Evolutionary conservation across 1,284 basidiomycete genomes (phyloP), one percentile per base, ranked within the genome.

Genomic region (Trametes hirsuta): DNA sequence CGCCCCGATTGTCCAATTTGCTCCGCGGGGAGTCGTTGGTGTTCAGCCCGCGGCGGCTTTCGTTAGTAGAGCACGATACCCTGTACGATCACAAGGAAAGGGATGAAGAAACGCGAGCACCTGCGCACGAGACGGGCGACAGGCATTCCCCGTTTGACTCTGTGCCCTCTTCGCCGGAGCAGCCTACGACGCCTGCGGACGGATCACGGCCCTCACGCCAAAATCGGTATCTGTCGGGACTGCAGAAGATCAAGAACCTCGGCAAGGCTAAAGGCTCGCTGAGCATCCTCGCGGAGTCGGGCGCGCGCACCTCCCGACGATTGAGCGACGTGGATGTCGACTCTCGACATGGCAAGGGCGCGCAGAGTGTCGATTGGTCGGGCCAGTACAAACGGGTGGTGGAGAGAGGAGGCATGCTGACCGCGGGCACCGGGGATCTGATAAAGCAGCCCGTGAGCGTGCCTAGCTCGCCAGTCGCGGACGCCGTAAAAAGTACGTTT

Each of bases 181-280:
- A 45, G 37, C n/a, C 47, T 4, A 39, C 39, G 40, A 42, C 40
- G 15, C 25, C 59, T 12, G 47, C 46, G n/a, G 61, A 62, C 55
- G 58, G 47, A 47, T 54, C 59, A 47, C 61, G 62, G 21, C 40
- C 59, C 25, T 15, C 55, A 30, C 61, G 64, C 34, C 64, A 66
- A 48, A 55, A 58, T 21, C 72, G 69, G 36, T 67, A 66, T 41
- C 59, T 70, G 55, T 64, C 68, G 8, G 67, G 69, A 25, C 65
- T 76, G 54, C 69, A 72, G 61, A 76, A 72, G 67, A 73, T 76
- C 30, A 76, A 70, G 54, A 70, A 75, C 21, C 66, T 78, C 1
- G 76, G 71, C 45, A 74, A 73, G 59, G 68, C 71, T 21, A 74
- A 71, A 30, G 69, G 69, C 21, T 70, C 71, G 59, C 55, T 63